A percentile compares a stretch with the other conserved stretches of the same genome.
Conservation (phyloP, 768 basidiomycete species). For the Boletus tomentosulus region DNA sequence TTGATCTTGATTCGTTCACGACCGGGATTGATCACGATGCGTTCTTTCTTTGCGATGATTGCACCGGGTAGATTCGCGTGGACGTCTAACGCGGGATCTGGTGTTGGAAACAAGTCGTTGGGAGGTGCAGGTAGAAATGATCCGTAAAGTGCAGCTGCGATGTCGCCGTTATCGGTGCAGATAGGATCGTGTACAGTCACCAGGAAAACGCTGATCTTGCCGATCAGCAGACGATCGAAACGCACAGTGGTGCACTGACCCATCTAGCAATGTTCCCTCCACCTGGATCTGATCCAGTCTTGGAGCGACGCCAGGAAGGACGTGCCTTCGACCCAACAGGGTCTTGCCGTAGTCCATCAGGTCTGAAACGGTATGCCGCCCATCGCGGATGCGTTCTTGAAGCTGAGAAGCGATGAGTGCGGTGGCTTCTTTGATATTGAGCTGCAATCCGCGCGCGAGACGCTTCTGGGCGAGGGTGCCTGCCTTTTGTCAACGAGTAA, state of each 20-base stretch:
- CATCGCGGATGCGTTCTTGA: constrained; percentile 94
- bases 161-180: constrained; percentile 73
- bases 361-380: constrained; percentile 74
- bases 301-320: constrained; percentile 72
- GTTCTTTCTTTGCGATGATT: constrained; percentile 58
- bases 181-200: constrained; percentile 97
- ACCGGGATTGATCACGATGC: constrained; percentile 73
- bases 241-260: constrained; percentile 43
- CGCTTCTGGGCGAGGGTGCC: constrained; percentile 92
- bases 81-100: constrained; percentile 45
- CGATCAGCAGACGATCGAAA: not conserved
- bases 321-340: constrained; percentile 84
- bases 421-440: constrained; percentile 85
- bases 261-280: constrained; percentile 87
- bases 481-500: constrained; percentile 40
- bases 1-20: constrained; percentile 63
- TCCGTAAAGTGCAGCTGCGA: constrained; percentile 86
- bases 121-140: constrained; percentile 86
- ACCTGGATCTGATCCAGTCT: constrained; percentile 88
- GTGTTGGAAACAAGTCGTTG: constrained; percentile 57
- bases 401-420: constrained; percentile 90
- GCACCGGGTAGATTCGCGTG: constrained; percentile 68
- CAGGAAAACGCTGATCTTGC: constrained; percentile 60
- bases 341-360: constrained; percentile 93
- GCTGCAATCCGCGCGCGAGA: constrained; percentile 83